A percentile compares a stretch with the other conserved stretches of the same genome.
Conservation (phyloP, 768 basidiomycete species). For the Bullera alba region DNA sequence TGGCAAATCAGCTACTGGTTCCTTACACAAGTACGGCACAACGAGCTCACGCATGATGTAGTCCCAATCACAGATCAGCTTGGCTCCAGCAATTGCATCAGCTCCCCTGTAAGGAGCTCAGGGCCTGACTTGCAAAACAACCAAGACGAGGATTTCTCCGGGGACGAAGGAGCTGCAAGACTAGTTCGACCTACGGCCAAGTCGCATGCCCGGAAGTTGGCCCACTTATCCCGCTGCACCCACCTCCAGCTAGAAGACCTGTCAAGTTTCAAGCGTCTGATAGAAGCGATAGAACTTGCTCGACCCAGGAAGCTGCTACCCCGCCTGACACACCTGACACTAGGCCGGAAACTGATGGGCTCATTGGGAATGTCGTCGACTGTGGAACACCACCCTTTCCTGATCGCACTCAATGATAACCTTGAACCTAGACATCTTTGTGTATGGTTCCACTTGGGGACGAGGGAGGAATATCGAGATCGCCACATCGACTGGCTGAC, state of each 20-base stretch:
- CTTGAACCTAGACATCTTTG: slow-evolving; percentile 7
- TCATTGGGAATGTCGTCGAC: not conserved
- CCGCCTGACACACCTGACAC: not conserved
- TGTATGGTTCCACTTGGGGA: too few species aligned
- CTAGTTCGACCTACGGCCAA: too few species aligned
- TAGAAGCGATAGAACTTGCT: not conserved
- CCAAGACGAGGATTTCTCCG: too few species aligned
- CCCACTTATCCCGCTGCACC: not conserved
- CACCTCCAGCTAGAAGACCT: slow-evolving; percentile 2
- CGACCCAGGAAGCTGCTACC: not conserved
- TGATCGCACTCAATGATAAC: not conserved
- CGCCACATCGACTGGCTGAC: too few species aligned
- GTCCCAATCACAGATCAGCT: too few species aligned
- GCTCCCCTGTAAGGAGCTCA: too few species aligned
- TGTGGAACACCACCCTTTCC: not conserved
- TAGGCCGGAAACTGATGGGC: slow-evolving; percentile 2
- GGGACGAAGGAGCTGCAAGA: too few species aligned
- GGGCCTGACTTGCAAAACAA: too few species aligned
- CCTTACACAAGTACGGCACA: too few species aligned
- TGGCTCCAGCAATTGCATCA: too few species aligned
- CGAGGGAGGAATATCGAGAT: too few species aligned
- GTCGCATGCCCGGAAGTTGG: not conserved
- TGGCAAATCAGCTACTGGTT: not conserved
- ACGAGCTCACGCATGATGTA: too few species aligned
- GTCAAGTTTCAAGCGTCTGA: not conserved